These are phyloP conservation scores for Cryptosporidium ryanae DNA, from an alignment of 169 alveolate species.

Conservation along the genomic window DNA sequence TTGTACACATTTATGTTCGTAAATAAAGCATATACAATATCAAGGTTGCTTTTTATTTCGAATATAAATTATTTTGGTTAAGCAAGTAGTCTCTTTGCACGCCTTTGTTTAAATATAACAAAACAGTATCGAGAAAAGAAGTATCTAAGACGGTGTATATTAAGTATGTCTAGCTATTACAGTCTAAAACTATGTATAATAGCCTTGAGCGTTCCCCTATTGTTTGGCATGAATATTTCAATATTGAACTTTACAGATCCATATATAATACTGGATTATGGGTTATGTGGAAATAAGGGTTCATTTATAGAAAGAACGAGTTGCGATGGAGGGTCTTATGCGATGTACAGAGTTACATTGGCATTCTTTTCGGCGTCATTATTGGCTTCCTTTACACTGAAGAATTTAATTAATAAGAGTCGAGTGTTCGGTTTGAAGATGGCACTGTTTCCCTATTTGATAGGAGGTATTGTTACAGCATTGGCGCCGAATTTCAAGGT, in stretches of 20 bases:
- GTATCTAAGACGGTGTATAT: neutral
- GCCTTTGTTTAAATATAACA: too few relatives aligned
- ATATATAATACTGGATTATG: conserved; percentile 37
- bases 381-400: conserved; percentile 28
- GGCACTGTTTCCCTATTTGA: conserved; percentile 43
- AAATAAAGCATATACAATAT: too few relatives aligned
- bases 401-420: conserved; percentile 14
- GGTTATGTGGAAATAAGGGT: conserved; percentile 48
- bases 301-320: conserved; percentile 5
- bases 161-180: conserved; percentile 6
- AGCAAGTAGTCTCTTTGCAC: too few relatives aligned
- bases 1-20: too few relatives aligned
- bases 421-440: conserved; percentile 19
- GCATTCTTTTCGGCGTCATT: conserved; percentile 43
- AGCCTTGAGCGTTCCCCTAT: conserved; percentile 27
- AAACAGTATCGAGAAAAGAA: too few relatives aligned
- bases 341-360: conserved; percentile 49
- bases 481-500: conserved; percentile 23
- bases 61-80: too few relatives aligned
- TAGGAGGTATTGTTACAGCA: conserved; percentile 39
- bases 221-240: conserved; percentile 47
- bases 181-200: conserved; percentile 44
- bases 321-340: conserved; percentile 59
- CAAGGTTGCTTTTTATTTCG: too few relatives aligned
- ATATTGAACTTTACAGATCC: conserved; percentile 51